These are phyloP conservation scores for Mycena amicta DNA, from an alignment of 768 basidiomycete genomes.

Conservation along the genomic window DNA sequence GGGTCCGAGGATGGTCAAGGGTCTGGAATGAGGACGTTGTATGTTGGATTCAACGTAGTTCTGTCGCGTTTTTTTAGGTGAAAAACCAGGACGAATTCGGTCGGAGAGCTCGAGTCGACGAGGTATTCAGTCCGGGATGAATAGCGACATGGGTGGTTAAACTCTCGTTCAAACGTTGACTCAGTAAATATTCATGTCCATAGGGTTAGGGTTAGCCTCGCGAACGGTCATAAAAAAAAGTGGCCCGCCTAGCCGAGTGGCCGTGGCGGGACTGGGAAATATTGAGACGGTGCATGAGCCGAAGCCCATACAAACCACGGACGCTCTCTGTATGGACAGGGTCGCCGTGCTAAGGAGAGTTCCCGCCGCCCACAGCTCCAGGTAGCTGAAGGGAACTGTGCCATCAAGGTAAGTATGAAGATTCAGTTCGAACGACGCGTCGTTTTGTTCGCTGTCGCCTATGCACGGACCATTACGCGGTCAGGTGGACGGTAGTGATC, in stretches of 20 bases:
- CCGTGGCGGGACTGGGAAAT: constrained; percentile 73
- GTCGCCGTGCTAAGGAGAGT: constrained; percentile 67
- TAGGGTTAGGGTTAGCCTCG: not conserved
- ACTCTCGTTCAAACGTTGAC: too few relatives aligned
- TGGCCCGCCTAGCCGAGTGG: constrained; percentile 41
- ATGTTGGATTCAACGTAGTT: too few relatives aligned
- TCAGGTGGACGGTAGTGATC: not conserved
- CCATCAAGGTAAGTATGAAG: constrained; percentile 1
- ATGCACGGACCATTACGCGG: not conserved
- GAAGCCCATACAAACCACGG: constrained; percentile 63
- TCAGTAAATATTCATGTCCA: too few relatives aligned
- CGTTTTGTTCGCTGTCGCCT: not conserved
- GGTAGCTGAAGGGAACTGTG: not conserved
- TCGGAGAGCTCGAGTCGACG: too few relatives aligned
- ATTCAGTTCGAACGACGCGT: not conserved
- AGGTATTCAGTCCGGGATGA: too few relatives aligned
- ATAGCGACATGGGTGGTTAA: too few relatives aligned
- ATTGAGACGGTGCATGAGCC: constrained; percentile 78
- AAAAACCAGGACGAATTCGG: too few relatives aligned
- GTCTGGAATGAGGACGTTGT: too few relatives aligned
- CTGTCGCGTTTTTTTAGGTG: too few relatives aligned
- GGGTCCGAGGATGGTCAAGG: too few relatives aligned
- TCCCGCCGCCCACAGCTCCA: constrained; percentile 1
- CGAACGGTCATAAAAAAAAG: not conserved
- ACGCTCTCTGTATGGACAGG: constrained; percentile 62